phyloP scores from a whole-genome alignment of 2,329 filamentous ascomycete genomes.

The Orbilia oligospora region DNA sequence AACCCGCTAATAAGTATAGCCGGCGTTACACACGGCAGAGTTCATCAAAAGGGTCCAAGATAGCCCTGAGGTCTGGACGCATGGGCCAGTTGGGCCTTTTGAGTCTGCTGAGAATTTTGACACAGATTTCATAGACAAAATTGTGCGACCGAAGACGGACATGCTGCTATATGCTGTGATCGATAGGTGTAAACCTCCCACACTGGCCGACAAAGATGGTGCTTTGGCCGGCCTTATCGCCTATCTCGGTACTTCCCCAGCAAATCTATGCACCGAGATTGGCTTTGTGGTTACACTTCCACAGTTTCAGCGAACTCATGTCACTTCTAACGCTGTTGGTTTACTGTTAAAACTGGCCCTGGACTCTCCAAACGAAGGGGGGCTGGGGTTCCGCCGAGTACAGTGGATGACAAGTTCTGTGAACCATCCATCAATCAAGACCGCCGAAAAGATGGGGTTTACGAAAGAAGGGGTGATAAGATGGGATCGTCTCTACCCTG shows the following conservation, averaged over 20 bases:
- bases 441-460: constrained; percentile 66
- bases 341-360: constrained; percentile 66
- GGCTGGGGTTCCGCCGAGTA: constrained; percentile 65
- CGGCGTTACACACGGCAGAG: constrained; percentile 12
- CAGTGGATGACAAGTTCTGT: constrained; percentile 66
- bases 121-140: constrained; percentile 46
- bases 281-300: constrained; percentile 67
- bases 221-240: constrained; percentile 65
- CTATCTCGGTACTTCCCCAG: constrained; percentile 63
- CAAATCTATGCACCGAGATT: constrained; percentile 64
- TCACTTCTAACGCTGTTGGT: constrained; percentile 66
- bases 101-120: constrained; percentile 53
- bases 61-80: constrained; percentile 62
- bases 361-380: constrained; percentile 61
- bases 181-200: constrained; percentile 64
- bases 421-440: constrained; percentile 63
- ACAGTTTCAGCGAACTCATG: constrained; percentile 66
- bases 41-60: constrained; percentile 7
- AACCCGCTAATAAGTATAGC: background rate
- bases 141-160: constrained; percentile 23
- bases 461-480: constrained; percentile 65
- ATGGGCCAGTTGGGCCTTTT: constrained; percentile 62
- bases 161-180: constrained; percentile 63
- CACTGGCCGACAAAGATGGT: constrained; percentile 64
- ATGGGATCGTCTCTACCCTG: constrained; percentile 65